Percentiles rank a stretch among this genome's conserved stretches.
Evolutionary conservation across 345 rosid genomes (phyloP).

Genomic region (Brassica juncea): DNA sequence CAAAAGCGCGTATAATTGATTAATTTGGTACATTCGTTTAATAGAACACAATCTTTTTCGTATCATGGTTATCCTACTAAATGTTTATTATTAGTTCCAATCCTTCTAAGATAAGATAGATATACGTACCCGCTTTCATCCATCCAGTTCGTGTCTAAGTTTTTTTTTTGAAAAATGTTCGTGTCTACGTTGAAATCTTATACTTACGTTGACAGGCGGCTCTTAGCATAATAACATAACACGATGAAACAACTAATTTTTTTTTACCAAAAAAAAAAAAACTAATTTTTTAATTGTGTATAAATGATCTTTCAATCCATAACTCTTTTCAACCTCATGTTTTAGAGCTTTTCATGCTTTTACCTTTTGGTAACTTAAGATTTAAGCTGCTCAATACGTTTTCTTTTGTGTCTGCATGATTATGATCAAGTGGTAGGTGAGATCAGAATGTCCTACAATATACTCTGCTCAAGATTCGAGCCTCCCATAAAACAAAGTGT

Average conservation of each 20-base stretch:
- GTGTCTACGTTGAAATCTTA: background rate
- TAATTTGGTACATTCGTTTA: background rate
- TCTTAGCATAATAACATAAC: background rate
- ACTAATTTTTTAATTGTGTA: too few species aligned
- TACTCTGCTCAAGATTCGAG: too few species aligned
- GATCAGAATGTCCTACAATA: too few species aligned
- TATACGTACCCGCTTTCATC: background rate
- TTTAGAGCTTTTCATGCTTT: background rate
- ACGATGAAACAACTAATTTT: background rate
- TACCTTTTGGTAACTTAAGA: too few species aligned
- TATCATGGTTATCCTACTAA: conserved; percentile 4
- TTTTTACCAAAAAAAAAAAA: too few species aligned
- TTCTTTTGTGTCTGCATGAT: too few species aligned
- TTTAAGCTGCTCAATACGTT: too few species aligned
- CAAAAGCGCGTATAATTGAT: background rate
- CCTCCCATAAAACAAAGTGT: too few species aligned
- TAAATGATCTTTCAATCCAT: background rate
- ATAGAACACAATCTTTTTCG: background rate
- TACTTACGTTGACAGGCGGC: background rate
- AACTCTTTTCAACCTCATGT: background rate
- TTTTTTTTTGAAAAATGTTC: too few species aligned
- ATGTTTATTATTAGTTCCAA: background rate
- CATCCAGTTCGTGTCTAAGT: background rate
- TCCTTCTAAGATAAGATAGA: background rate
- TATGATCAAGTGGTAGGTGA: too few species aligned